Percentiles rank a stretch among this genome's conserved stretches.
phyloP scores from a whole-genome alignment of 1,139 yeast species.

The Candida labiduridarum region DNA sequence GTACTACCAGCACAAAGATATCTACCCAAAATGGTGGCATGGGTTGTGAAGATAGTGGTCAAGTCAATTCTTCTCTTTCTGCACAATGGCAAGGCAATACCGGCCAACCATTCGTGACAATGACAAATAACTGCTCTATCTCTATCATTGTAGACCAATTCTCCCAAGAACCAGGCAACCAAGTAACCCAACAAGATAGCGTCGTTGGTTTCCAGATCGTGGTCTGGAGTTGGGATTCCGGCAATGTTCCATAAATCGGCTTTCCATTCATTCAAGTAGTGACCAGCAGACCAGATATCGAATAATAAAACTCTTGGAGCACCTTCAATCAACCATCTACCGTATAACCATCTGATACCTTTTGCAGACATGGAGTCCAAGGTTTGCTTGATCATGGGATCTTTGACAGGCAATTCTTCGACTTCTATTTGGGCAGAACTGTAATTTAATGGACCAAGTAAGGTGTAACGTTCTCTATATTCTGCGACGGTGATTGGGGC shows the following conservation, averaged over 20 bases:
- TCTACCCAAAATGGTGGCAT: constrained; percentile 93
- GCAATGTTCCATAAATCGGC: constrained; percentile 88
- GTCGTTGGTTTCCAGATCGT: constrained; percentile 86
- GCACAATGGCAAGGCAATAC: constrained; percentile 91
- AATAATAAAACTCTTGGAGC: constrained; percentile 92
- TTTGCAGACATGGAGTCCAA: constrained; percentile 75
- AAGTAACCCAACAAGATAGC: constrained; percentile 91
- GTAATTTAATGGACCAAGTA: constrained; percentile 84
- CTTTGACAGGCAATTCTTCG: constrained; percentile 78
- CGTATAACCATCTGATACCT: constrained; percentile 84
- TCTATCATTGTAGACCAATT: constrained; percentile 77
- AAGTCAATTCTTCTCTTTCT: constrained; percentile 90
- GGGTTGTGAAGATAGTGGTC: constrained; percentile 95
- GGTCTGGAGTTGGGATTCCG: constrained; percentile 91
- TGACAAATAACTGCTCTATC: constrained; percentile 91
- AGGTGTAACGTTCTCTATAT: constrained; percentile 82
- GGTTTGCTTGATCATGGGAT: constrained; percentile 60
- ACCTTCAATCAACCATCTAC: constrained; percentile 97
- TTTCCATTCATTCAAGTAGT: constrained; percentile 87
- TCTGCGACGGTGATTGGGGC: constrained; percentile 97
- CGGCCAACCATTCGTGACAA: constrained; percentile 98
- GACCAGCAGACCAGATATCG: constrained; percentile 76
- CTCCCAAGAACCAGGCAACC: constrained; percentile 97
- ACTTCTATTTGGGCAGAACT: constrained; percentile 89
- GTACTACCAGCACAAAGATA: constrained; percentile 95